Evolutionary conservation across 2,329 filamentous ascomycete species (phyloP).

Genomic region (Aspergillaceae sp.): DNA sequence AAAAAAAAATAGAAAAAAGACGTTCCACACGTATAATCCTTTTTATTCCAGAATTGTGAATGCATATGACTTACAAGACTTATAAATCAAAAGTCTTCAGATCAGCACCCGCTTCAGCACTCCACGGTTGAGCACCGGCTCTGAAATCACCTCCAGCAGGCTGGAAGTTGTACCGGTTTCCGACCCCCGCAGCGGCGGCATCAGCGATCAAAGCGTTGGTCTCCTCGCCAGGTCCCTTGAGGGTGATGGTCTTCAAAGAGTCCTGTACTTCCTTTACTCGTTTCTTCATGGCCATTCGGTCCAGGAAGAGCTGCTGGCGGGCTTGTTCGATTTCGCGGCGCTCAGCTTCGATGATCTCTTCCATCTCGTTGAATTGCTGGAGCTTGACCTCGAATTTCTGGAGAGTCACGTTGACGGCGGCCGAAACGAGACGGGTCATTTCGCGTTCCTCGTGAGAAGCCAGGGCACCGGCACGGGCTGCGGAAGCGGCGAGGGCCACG

Average conservation of each 20-base stretch:
- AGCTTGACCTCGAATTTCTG: conserved; percentile 95
- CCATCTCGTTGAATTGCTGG: conserved; percentile 93
- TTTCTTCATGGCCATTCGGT: conserved; percentile 82
- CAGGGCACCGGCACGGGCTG: conserved; percentile 75
- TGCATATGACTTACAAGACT: conserved; percentile 1
- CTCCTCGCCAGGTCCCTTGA: conserved; percentile 36
- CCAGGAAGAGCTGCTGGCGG: conserved; percentile 86
- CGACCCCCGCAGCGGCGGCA: conserved; percentile 26
- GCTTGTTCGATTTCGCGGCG: conserved; percentile 85
- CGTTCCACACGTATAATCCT: conserved; percentile 8
- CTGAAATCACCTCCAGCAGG: conserved; percentile 21
- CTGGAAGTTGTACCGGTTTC: conserved; percentile 36
- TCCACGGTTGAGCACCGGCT: conserved; percentile 31
- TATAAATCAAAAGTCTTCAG: conserved; percentile 37
- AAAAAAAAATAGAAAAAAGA: neutral
- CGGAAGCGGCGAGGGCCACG: conserved; percentile 76
- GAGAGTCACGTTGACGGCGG: conserved; percentile 85
- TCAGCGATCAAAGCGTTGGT: conserved; percentile 28
- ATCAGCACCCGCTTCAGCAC: conserved; percentile 31
- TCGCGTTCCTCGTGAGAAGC: conserved; percentile 95
- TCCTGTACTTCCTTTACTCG: conserved; percentile 77
- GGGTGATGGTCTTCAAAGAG: conserved; percentile 44
- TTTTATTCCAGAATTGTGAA: conserved; percentile 7
- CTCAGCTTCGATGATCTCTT: conserved; percentile 83
- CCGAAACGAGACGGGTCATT: conserved; percentile 86